Base-by-base conservation (phyloP, 306 rosid genomes). In the Echinosophora koreensis region DNA sequence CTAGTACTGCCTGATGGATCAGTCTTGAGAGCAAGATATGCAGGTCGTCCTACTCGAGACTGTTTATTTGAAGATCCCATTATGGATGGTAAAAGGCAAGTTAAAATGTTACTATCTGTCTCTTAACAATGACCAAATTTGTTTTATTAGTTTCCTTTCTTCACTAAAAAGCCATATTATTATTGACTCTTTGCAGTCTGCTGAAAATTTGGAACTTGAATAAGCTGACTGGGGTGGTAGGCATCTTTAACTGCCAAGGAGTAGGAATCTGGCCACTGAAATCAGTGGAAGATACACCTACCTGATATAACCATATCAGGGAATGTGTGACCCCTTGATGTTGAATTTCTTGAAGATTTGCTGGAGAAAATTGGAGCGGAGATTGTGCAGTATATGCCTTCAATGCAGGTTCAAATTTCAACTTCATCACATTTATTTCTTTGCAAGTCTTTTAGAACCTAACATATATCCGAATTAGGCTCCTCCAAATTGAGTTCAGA, bases 171-270 rank as follows among this genome's bases (percentile, higher is more conserved):
- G 14, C 59, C 11, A 65, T 34, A 35, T 46, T 66, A 18, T 17
- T 18, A 0, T 13, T 35, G 52, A 50, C 32, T 68, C 30, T 67
- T 35, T 82, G 65, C 88, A 91, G 91, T 73, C 34, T 91, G 81
- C 51, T 87, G 84, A 91, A 91, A 73, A 86, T 91, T 66, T 89
- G 97, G 93, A 91, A 87, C 86, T 51, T 91, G 84, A 91, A 91
- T 46, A 83, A 77, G 84, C 61, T 91, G 14, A 65, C 85, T 1
- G 97, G 97, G 61, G 81, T 89, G 39, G 7, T 89, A 2, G 97
- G 97, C 0, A 82, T 89, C 37, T 87, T 89, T 15, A 91, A 91
- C 72, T 91, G 93, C 89, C 97, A 91, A 84, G 92, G 90, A 81
- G 82, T 90, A 22, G 97, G 92, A 75, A 58, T 68, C 69, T 91